These are phyloP conservation scores for Halophytophthora polymorphica DNA, from an alignment of 352 stramenopile genomes.

Conservation along the genomic window DNA sequence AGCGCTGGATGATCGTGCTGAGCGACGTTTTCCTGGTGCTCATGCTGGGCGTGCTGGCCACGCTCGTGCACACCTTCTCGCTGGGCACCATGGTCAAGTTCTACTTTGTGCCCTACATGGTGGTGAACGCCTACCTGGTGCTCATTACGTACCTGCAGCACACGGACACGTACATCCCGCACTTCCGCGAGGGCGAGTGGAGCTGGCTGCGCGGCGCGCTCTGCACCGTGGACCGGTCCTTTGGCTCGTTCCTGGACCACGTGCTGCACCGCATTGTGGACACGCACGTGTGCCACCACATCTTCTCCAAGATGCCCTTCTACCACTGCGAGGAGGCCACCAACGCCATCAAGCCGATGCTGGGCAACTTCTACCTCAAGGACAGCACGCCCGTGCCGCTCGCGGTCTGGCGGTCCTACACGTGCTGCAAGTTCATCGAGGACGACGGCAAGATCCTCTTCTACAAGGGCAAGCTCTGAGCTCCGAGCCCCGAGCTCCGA, in stretches of 20 bases:
- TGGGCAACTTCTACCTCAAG: slow-evolving; percentile 96
- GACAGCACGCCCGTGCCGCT: slow-evolving; percentile 87
- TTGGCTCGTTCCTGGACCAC: slow-evolving; percentile 94
- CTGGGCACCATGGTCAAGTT: slow-evolving; percentile 87
- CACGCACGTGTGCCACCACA: slow-evolving; percentile 98
- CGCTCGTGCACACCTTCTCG: slow-evolving; percentile 62
- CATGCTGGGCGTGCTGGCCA: slow-evolving; percentile 53
- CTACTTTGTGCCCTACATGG: slow-evolving; percentile 96
- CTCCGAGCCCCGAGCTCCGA: background rate
- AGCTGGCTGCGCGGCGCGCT: slow-evolving; percentile 96
- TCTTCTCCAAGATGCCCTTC: slow-evolving; percentile 99
- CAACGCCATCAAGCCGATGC: slow-evolving; percentile 88
- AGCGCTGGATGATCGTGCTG: slow-evolving; percentile 91
- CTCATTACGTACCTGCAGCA: slow-evolving; percentile 98
- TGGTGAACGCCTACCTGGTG: slow-evolving; percentile 96
- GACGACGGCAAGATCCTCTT: slow-evolving; percentile 90
- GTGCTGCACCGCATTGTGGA: slow-evolving; percentile 97
- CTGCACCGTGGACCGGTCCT: slow-evolving; percentile 97
- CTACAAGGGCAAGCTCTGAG: slow-evolving; percentile 75
- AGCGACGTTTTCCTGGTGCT: slow-evolving; percentile 89
- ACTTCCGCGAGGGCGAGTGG: slow-evolving; percentile 94
- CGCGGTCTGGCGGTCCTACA: slow-evolving; percentile 92
- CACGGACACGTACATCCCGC: slow-evolving; percentile 96
- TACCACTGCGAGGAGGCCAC: slow-evolving; percentile 97
- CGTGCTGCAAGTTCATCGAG: slow-evolving; percentile 94